Conservation (phyloP, 2,329 filamentous ascomycete genomes). For the Fusarium incarnatum region DNA sequence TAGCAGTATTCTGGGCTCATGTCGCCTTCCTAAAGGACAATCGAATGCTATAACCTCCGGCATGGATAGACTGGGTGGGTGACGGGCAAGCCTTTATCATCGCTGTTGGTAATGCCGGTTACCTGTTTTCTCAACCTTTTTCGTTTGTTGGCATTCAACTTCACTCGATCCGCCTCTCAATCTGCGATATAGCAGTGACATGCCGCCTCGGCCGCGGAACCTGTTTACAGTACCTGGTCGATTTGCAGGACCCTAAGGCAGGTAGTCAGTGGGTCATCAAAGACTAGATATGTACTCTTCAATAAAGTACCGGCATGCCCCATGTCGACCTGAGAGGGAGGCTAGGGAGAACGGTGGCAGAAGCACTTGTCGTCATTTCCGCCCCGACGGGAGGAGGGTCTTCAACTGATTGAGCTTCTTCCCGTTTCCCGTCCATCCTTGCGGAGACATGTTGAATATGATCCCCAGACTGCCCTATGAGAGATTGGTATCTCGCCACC, state of each 20-base stretch:
- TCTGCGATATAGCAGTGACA: constrained; percentile 38
- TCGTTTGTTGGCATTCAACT: constrained; percentile 8
- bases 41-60: constrained; percentile 9
- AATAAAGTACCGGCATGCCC: constrained; percentile 24
- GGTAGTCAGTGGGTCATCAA: constrained; percentile 22
- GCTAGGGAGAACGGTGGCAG: constrained; percentile 20
- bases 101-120: background rate
- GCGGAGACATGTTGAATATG: constrained; percentile 1
- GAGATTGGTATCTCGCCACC: background rate
- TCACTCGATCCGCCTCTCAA: constrained; percentile 26
- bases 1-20: background rate
- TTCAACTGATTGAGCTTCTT: constrained; percentile 6
- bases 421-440: constrained; percentile 18
- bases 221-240: constrained; percentile 28
- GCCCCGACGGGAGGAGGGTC: background rate
- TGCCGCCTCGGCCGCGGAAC: constrained; percentile 36
- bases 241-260: constrained; percentile 21
- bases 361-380: constrained; percentile 35
- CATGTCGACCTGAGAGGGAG: background rate
- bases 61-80: constrained; percentile 12
- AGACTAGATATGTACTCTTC: constrained; percentile 14
- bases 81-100: constrained; percentile 8
- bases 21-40: background rate
- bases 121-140: constrained; percentile 14
- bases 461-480: constrained; percentile 12